Base-by-base conservation (phyloP, 78 protist species). In the Neovahlkampfia damariscottae region DNA sequence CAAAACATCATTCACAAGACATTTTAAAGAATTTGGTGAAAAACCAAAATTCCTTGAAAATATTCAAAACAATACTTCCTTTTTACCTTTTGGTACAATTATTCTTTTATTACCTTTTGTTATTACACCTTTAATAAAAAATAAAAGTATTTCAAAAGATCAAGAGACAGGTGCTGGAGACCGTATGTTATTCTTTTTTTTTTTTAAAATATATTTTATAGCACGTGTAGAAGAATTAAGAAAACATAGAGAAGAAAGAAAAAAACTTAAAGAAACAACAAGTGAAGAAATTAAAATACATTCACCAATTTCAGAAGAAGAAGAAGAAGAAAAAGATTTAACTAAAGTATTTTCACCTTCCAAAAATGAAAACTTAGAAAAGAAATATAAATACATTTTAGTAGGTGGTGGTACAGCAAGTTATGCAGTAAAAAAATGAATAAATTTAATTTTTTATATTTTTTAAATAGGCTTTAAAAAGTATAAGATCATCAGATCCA, bases 351-450 rank as follows among this genome's bases (percentile, higher is more conserved):
- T 50, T n/a, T 19, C 62, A n/a, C 19, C 62, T 19, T 19, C 19
- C 62, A n/a, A n/a, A 19, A 50, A 50, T 50, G 19, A 50, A 50
- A n/a, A 19, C 19, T 19, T 19, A 19, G 62, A 19, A n/a, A 50
- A 19, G 19, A 50, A 8, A 7, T 6, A 72, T 67, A 79, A 87
- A 41, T 91, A 87, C 70, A 77, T 91, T 0, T 72, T 91, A 31
- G 77, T 91, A 4, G 95, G 95, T 62, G 89, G 84, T 8, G 95
- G 95, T 32, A 83, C 95, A 31, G 90, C 95, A 8, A 80, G 86
- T 7, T 91, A 69, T n/a, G n/a, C n/a, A n/a, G n/a, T n/a, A n/a
- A n/a, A n/a, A n/a, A n/a, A n/a, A n/a, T n/a, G n/a, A n/a, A n/a
- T n/a, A n/a, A n/a, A n/a, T n/a, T n/a, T n/a, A n/a, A n/a, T n/a